These are phyloP conservation scores for Emergomyces orientalis DNA, from an alignment of 2,329 filamentous ascomycete species.

Conservation along the genomic window DNA sequence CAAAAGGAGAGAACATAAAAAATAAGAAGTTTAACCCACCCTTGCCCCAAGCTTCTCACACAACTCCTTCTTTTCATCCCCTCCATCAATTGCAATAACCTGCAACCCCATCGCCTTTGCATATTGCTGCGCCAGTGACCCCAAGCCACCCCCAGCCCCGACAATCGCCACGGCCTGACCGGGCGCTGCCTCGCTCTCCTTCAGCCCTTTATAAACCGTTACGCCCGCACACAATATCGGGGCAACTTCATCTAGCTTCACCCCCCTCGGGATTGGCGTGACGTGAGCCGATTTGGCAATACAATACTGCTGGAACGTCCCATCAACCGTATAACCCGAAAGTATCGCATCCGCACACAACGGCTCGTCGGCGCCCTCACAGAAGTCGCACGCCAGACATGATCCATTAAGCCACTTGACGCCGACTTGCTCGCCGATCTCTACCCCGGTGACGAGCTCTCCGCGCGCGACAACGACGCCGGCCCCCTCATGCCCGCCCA, in stretches of 20 bases:
- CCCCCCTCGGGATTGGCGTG: constrained; percentile 68
- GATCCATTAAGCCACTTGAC: constrained; percentile 90
- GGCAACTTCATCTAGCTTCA: constrained; percentile 64
- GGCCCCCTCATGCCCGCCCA: constrained; percentile 72
- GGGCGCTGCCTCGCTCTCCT: constrained; percentile 65
- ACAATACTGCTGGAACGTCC: constrained; percentile 86
- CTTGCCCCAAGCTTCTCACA: constrained; percentile 57
- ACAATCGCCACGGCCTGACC: constrained; percentile 77
- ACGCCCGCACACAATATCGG: constrained; percentile 78
- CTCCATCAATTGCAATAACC: constrained; percentile 72
- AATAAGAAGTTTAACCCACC: constrained; percentile 18
- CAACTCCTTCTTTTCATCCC: constrained; percentile 68
- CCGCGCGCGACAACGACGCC: constrained; percentile 75
- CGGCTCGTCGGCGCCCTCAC: constrained; percentile 69
- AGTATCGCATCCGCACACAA: constrained; percentile 66
- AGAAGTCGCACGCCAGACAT: constrained; percentile 76
- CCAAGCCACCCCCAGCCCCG: constrained; percentile 76
- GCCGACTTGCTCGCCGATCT: constrained; percentile 77
- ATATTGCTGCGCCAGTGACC: constrained; percentile 73
- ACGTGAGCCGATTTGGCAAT: constrained; percentile 80
- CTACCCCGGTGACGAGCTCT: constrained; percentile 63
- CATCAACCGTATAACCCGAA: constrained; percentile 88
- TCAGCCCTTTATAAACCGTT: constrained; percentile 85
- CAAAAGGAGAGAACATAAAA: neutral
- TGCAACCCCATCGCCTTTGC: constrained; percentile 82